Percentiles rank a stretch among this genome's conserved stretches.
phyloP scores from a whole-genome alignment of 2,329 filamentous ascomycete genomes.

The Penicillium sp. region DNA sequence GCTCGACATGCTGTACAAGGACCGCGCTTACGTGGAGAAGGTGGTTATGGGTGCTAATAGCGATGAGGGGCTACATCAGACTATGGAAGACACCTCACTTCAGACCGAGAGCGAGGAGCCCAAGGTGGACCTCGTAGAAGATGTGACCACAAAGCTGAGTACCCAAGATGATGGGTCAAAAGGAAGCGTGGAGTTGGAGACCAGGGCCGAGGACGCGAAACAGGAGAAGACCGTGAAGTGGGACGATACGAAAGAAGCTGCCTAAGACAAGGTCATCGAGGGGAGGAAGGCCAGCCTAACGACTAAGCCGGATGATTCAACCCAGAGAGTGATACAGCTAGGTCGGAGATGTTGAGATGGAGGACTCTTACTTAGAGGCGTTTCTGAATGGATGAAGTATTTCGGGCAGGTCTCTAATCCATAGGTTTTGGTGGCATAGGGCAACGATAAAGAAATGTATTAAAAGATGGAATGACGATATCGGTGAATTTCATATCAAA shows the following conservation, averaged over 20 bases:
- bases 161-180: not conserved
- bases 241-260: not conserved
- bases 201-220: not conserved
- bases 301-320: no score
- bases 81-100: constrained; percentile 2
- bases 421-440: not conserved
- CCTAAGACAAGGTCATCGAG: not conserved
- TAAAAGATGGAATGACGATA: not conserved
- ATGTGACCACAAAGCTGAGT: not conserved
- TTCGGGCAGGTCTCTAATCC: not conserved
- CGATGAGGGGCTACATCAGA: constrained; percentile 5
- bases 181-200: not conserved
- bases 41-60: constrained; percentile 23
- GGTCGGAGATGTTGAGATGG: not conserved
- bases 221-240: not conserved
- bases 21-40: constrained; percentile 40
- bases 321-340: not conserved
- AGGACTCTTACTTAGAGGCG: not conserved
- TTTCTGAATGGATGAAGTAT: not conserved
- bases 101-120: not conserved
- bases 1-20: constrained; percentile 54
- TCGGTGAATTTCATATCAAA: not conserved
- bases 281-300: not conserved
- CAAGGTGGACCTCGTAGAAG: not conserved
- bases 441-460: not conserved